Evolutionary conservation across 305 asterid genomes (phyloP), one percentile per base, ranked within the genome.

Genomic region (Fraxinus platypoda): DNA sequence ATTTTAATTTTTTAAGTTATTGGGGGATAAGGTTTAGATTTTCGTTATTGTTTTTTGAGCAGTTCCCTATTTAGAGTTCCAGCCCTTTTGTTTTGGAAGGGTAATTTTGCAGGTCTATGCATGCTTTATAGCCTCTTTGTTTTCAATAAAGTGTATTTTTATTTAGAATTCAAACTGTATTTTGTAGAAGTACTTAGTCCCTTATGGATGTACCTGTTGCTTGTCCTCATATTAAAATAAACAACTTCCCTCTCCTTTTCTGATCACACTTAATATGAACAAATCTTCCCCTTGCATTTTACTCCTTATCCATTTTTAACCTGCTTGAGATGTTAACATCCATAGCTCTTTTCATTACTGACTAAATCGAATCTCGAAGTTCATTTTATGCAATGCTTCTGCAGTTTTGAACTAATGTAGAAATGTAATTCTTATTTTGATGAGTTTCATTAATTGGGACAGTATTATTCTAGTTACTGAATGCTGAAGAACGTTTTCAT

Each of bases 401-500:
- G 76, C 28, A 72, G 76, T 34, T 72, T 72, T 33, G 26, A 71
- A 15, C 75, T 31, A 6, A 71, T 15, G 19, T 17, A 30, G 9
- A 71, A 34, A 31, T 70, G 4, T 72, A 6, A 72, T 33, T 33
- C 76, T 72, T 72, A 33, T 72, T 72, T 33, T 72, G 46, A 72
- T n/a, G 76, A 72, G 49, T 31, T 33, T 17, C 28, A 31, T 71
- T 30, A 71, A 15, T 31, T 71, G 38, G 41, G 75, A 71, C 38
- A 13, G 26, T 17, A 72, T 31, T 81, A 30, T 25, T 74, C 38
- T 9, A 13, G 76, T 66, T 78, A 75, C 12, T 26, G 64, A 82
- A 76, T 76, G 81, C 81, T 83, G 81, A 52, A 34, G 75, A 57
- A 71, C 46, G 19, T 77, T 80, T 46, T 37, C 41, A 46, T 93